Percentiles rank a stretch among this genome's conserved stretches.
Conservation (phyloP, 2,329 filamentous ascomycete genomes). For the Fusarium acutatum region DNA sequence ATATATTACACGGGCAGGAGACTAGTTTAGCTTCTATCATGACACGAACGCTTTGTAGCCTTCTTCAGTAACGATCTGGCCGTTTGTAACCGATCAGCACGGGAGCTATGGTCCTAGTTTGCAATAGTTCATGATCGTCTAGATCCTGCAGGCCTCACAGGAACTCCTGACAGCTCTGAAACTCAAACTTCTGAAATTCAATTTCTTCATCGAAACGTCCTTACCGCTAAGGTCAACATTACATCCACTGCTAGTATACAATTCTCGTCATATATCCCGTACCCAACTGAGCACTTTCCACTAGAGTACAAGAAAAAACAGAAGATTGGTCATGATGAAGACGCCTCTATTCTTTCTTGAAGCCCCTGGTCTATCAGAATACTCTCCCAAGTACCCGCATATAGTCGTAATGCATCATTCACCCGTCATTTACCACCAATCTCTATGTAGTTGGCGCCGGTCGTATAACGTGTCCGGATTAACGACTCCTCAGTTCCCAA, state of each 20-base stretch:
- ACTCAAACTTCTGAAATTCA: constrained; percentile 10
- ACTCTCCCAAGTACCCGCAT: constrained; percentile 23
- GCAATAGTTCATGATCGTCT: background rate
- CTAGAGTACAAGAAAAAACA: background rate
- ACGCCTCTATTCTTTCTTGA: background rate
- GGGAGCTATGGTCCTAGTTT: background rate
- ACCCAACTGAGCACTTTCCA: constrained; percentile 22
- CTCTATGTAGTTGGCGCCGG: constrained; percentile 6
- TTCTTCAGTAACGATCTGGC: background rate
- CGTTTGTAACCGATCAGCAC: background rate
- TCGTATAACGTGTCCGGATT: constrained; percentile 15
- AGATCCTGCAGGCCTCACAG: background rate
- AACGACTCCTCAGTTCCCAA: constrained; percentile 10
- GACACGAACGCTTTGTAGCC: background rate
- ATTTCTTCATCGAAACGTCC: constrained; percentile 5
- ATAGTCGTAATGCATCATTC: constrained; percentile 29
- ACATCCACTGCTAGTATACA: constrained; percentile 35
- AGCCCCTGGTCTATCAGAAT: background rate
- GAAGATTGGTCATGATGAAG: background rate
- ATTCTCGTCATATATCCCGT: constrained; percentile 16
- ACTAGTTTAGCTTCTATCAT: background rate
- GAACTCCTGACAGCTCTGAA: background rate
- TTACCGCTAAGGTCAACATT: constrained; percentile 31
- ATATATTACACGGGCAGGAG: background rate
- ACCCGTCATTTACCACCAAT: constrained; percentile 30